phyloP scores from a whole-genome alignment of 257 asterid species.

The Scutellaria baicalensis region DNA sequence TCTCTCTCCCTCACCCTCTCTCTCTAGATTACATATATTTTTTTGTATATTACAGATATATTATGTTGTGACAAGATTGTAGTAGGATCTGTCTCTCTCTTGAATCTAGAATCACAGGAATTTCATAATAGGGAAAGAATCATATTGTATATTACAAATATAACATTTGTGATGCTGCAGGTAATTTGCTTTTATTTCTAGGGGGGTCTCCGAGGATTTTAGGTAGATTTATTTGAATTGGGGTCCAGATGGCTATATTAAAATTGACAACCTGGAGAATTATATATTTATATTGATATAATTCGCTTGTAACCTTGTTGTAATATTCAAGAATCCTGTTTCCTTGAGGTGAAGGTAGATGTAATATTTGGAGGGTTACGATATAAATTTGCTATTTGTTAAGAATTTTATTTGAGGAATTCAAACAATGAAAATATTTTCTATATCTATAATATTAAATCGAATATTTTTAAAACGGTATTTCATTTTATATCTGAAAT shows the following conservation, averaged over 20 bases:
- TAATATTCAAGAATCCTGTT: not conserved
- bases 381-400: no score
- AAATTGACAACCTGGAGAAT: not conserved
- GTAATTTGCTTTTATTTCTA: not conserved
- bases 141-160: not conserved
- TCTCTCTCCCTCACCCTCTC: no score
- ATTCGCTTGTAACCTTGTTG: not conserved
- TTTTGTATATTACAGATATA: not conserved
- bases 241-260: no score
- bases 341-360: not conserved
- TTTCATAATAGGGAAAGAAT: no score
- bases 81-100: not conserved
- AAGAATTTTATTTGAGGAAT: no score
- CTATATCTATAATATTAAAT: no score
- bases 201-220: no score
- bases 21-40: not conserved
- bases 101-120: not conserved
- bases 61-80: not conserved
- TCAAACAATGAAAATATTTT: no score
- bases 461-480: no score
- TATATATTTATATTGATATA: not conserved
- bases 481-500: no score
- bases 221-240: no score
- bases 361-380: no score
- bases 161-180: not conserved